Percentiles rank a stretch among this genome's conserved stretches.
phyloP scores from a whole-genome alignment of 805 yeast species.

The Suhomyces vadensis region DNA sequence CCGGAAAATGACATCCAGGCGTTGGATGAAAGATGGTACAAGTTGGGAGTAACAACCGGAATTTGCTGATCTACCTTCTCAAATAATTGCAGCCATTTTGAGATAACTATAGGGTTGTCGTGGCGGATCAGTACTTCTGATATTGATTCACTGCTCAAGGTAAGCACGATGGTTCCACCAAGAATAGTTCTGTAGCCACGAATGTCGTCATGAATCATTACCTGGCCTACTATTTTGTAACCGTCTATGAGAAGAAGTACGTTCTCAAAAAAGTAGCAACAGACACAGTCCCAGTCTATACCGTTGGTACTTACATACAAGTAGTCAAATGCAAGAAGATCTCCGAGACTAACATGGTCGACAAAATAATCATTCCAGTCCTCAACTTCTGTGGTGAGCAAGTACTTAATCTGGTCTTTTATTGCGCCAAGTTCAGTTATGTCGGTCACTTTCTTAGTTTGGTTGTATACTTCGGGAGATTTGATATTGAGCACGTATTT shows the following conservation, averaged over 20 bases:
- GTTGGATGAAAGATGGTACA: constrained; percentile 52
- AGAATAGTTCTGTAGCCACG: constrained; percentile 19
- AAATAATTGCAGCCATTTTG: constrained; percentile 44
- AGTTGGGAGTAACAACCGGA: constrained; percentile 10
- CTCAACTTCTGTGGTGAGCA: background rate
- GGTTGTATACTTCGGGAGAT: constrained; percentile 20
- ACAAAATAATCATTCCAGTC: constrained; percentile 10
- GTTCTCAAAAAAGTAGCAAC: constrained; percentile 35
- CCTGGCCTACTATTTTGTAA: constrained; percentile 39
- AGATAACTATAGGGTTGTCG: constrained; percentile 27
- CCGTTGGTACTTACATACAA: constrained; percentile 46
- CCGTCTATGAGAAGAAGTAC: constrained; percentile 28
- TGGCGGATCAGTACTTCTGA: constrained; percentile 46
- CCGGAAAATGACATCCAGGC: constrained; percentile 46
- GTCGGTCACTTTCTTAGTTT: background rate
- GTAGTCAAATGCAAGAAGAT: constrained; percentile 41
- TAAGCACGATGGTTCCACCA: constrained; percentile 28
- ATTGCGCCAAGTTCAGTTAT: background rate
- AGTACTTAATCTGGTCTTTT: background rate
- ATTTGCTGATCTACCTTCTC: constrained; percentile 14
- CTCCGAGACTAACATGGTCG: constrained; percentile 17
- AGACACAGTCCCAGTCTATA: constrained; percentile 39
- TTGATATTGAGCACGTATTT: constrained; percentile 21
- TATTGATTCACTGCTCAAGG: constrained; percentile 39
- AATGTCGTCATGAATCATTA: constrained; percentile 39